These are phyloP conservation scores for Chlorociboria aeruginascens DNA, from an alignment of 495 filamentous ascomycete species.

Conservation along the genomic window DNA sequence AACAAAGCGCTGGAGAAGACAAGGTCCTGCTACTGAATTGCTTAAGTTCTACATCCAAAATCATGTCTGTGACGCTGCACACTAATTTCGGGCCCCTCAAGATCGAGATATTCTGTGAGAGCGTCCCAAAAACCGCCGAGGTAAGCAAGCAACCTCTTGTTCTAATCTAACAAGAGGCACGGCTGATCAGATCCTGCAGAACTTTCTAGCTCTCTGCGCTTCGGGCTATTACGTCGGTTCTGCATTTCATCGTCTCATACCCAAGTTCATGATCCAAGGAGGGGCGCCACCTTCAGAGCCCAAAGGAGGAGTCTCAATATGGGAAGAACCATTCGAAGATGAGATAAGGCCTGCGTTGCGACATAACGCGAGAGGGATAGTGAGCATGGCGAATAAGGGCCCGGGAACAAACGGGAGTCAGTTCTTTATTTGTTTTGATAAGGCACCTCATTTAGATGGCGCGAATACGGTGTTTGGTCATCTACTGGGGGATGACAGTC, in stretches of 20 bases:
- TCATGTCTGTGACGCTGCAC: conserved; percentile 65
- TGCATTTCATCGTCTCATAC: conserved; percentile 85
- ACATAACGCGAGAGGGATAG: conserved; percentile 77
- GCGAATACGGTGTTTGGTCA: conserved; percentile 90
- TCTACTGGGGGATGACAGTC: conserved; percentile 51
- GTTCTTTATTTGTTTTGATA: conserved; percentile 82
- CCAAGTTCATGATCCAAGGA: conserved; percentile 85
- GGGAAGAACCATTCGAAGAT: conserved; percentile 75
- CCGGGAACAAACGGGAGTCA: conserved; percentile 83
- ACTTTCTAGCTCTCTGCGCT: conserved; percentile 94
- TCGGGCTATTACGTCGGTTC: conserved; percentile 75
- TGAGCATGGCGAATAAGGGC: conserved; percentile 91
- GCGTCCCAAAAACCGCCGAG: conserved; percentile 80
- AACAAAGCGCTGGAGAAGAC: too few relatives aligned
- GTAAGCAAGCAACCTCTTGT: conserved; percentile 23
- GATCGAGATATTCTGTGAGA: conserved; percentile 92
- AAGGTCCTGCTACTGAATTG: too few relatives aligned
- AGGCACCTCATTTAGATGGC: conserved; percentile 86
- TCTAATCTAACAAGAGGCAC: not conserved
- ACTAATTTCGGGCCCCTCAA: conserved; percentile 87
- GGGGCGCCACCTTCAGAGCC: conserved; percentile 50
- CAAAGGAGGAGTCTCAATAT: conserved; percentile 79
- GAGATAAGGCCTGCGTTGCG: conserved; percentile 78
- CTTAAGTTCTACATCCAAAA: conserved; percentile 6
- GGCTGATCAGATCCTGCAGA: conserved; percentile 35